Percentiles rank a stretch among this genome's conserved stretches.
Conservation (phyloP, 495 filamentous ascomycete species). For the Podospora pseudoanserina region DNA sequence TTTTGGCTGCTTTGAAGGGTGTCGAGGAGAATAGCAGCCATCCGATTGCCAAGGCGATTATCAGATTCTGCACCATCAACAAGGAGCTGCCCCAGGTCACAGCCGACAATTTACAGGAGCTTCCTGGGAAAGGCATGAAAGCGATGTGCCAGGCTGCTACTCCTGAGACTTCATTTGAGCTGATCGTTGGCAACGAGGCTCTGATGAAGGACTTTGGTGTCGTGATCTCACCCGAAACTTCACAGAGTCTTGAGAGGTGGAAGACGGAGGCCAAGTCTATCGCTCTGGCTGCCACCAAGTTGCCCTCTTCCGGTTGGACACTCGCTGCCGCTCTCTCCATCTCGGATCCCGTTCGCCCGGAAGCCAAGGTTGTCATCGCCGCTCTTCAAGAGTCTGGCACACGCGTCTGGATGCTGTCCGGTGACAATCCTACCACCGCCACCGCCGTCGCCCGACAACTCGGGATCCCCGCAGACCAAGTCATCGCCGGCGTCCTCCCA, state of each 20-base stretch:
- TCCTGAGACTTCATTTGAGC: conserved; percentile 48
- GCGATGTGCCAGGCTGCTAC: conserved; percentile 56
- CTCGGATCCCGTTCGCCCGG: conserved; percentile 74
- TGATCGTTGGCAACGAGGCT: conserved; percentile 80
- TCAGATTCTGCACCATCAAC: conserved; percentile 54
- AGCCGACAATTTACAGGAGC: conserved; percentile 60
- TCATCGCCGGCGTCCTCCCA: conserved; percentile 86
- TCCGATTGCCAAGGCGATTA: conserved; percentile 81
- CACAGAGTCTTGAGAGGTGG: conserved; percentile 56
- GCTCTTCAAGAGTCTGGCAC: conserved; percentile 64
- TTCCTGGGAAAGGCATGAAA: conserved; percentile 76
- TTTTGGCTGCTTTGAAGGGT: conserved; percentile 54
- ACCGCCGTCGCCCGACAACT: conserved; percentile 70
- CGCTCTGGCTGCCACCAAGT: conserved; percentile 58
- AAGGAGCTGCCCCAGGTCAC: conserved; percentile 26
- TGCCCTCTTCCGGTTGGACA: conserved; percentile 26
- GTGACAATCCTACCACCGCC: conserved; percentile 74
- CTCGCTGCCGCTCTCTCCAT: conserved; percentile 54
- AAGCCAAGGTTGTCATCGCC: conserved; percentile 62
- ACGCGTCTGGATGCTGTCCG: conserved; percentile 87
- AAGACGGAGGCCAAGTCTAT: conserved; percentile 71
- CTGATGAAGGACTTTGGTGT: conserved; percentile 55
- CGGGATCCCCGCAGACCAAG: conserved; percentile 67
- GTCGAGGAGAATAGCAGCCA: conserved; percentile 84
- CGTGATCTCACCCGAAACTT: conserved; percentile 30